Base-by-base conservation (phyloP, 2,329 filamentous ascomycete species). In the Drechslerella stenobrocha region DNA sequence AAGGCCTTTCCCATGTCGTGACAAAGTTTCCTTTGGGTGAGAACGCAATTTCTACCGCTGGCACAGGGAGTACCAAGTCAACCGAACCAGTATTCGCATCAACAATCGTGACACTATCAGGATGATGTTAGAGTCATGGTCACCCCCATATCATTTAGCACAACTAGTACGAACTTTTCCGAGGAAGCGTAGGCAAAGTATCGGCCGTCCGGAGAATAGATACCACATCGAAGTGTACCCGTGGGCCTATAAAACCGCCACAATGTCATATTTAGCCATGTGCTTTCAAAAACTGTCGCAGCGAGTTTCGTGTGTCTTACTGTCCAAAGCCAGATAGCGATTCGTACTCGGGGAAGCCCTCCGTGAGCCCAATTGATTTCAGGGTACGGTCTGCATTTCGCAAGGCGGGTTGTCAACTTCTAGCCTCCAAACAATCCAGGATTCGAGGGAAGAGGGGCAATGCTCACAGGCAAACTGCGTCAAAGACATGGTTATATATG, bases 181-280 rank as follows among this genome's bases (percentile, higher is more conserved):
- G 86, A 87, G 70, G 89, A 89, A 72, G 92, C 91, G 87, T 89
- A 98, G 71, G 90, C 91, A 79, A 96, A 95, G 81, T 91, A 98
- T 76, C 88, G 89, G 76, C 93, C 92, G 78, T 93, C 95, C 64
- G 90, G 88, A 70, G 93, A 97, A 81, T 98, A 98, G 75, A 85
- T 85, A 81, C 88, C 95, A 81, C 90, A 97, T 77, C 93, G 88
- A 75, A 95, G 84, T 80, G 92, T 96, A 76, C 91, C 92, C 82
- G 96, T 89, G 70, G 92, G 91, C 79, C 87, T 90, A 74, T 66
- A 51, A 42, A 35, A 50, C 35, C 35, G 28, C 42, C 48, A 40
- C 70, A 23, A 48, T 23, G 11, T 52, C 53, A 70, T 44, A 70
- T 69, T 71, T 42, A 70, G 30, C 72, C 52, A 20, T n/a, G 11